phyloP scores from a whole-genome alignment of 768 basidiomycete genomes.

The Agrocybe chaxingu region DNA sequence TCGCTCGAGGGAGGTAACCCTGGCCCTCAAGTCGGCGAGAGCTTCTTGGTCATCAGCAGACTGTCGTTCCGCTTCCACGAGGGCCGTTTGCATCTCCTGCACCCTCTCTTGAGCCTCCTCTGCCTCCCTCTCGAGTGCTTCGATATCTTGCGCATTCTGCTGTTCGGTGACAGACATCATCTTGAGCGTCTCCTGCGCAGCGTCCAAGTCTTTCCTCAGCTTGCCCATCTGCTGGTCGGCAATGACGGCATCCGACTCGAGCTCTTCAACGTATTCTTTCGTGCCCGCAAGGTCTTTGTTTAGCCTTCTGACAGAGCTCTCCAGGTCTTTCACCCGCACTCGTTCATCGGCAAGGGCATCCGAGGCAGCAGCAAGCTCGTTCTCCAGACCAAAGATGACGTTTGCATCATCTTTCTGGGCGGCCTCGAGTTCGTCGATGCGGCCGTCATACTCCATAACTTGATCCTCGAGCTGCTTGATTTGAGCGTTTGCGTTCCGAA shows the following conservation, averaged over 20 bases:
- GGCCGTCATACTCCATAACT: constrained; percentile 44
- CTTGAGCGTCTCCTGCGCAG: constrained; percentile 42
- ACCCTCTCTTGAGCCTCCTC: constrained; percentile 53
- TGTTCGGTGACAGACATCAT: constrained; percentile 42
- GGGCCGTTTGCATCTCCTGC: constrained; percentile 70
- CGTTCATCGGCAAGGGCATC: constrained; percentile 35
- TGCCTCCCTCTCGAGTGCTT: constrained; percentile 49
- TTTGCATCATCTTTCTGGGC: constrained; percentile 54
- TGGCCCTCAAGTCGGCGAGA: constrained; percentile 47
- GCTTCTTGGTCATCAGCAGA: constrained; percentile 60
- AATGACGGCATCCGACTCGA: constrained; percentile 56
- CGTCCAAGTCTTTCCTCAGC: constrained; percentile 53
- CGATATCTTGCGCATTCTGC: constrained; percentile 44
- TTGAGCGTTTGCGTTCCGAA: constrained; percentile 56
- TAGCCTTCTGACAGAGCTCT: constrained; percentile 33
- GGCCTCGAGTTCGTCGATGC: constrained; percentile 54
- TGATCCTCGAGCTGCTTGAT: constrained; percentile 65
- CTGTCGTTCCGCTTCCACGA: constrained; percentile 71
- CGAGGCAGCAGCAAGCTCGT: constrained; percentile 33
- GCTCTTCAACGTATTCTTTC: constrained; percentile 52
- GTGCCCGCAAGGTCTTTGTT: constrained; percentile 45
- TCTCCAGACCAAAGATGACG: constrained; percentile 38
- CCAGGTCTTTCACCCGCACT: constrained; percentile 24
- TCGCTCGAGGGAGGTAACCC: constrained; percentile 53
- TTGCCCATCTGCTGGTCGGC: constrained; percentile 50